These are phyloP conservation scores for Fusarium tanahbumbuense DNA, from an alignment of 2,329 filamentous ascomycete species.

Conservation along the genomic window DNA sequence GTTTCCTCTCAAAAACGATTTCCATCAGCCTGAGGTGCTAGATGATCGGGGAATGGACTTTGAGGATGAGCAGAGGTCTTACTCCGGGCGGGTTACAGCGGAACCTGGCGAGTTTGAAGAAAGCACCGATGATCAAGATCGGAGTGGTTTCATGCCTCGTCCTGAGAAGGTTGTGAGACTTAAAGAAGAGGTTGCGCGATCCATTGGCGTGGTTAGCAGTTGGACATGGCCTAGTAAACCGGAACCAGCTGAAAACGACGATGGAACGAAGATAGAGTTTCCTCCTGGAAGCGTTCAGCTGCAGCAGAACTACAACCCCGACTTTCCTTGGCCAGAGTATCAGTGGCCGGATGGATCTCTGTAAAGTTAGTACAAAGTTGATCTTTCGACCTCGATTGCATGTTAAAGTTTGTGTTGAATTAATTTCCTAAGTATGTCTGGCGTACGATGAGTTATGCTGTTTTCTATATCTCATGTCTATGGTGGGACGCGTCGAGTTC, in stretches of 20 bases:
- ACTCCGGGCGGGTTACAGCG: neutral
- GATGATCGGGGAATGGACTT: neutral
- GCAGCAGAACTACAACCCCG: conserved; percentile 4
- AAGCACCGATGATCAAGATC: neutral
- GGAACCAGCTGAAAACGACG: neutral
- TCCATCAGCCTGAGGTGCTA: neutral
- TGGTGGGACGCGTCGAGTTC: neutral
- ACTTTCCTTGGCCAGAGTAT: neutral
- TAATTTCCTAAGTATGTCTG: no score
- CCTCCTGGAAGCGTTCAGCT: neutral
- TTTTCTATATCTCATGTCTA: neutral
- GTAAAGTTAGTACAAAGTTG: neutral
- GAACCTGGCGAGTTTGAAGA: conserved; percentile 6
- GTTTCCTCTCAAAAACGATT: conserved; percentile 1
- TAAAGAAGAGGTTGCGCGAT: neutral
- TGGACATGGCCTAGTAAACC: neutral
- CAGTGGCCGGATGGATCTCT: conserved; percentile 1
- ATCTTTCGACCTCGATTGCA: neutral
- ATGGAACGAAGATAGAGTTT: neutral
- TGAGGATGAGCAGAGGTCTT: neutral
- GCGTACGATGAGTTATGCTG: neutral
- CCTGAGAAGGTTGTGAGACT: conserved; percentile 1
- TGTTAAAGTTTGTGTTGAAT: neutral
- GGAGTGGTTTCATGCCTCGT: neutral
- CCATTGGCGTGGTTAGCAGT: neutral